phyloP scores from a whole-genome alignment of 306 rosid species.

The Fragaria ananassa region DNA sequence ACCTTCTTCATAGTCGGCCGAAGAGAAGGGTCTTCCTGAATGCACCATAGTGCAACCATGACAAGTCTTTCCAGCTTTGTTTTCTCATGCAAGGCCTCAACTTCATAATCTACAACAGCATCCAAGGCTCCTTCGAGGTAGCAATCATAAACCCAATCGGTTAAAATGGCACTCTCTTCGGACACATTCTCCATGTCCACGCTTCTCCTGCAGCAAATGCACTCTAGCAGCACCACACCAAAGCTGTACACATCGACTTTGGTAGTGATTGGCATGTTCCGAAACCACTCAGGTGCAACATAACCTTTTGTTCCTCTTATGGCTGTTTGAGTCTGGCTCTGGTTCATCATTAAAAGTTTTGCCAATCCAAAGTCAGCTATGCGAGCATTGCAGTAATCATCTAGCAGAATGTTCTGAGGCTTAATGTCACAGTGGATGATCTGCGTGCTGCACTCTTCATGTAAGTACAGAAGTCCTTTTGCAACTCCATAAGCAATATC shows the following conservation, averaged over 20 bases:
- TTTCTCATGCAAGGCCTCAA: slow-evolving; percentile 7
- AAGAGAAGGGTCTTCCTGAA: slow-evolving; percentile 28
- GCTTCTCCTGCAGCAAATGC: slow-evolving; percentile 34
- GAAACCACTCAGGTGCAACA: slow-evolving; percentile 50
- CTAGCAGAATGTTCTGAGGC: slow-evolving; percentile 50
- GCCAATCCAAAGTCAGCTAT: slow-evolving; percentile 46
- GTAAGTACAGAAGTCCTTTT: slow-evolving; percentile 34
- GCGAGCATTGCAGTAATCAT: slow-evolving; percentile 12
- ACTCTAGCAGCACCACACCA: slow-evolving; percentile 34
- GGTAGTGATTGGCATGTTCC: slow-evolving; percentile 28
- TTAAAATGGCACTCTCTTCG: slow-evolving; percentile 4
- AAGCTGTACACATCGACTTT: slow-evolving; percentile 42
- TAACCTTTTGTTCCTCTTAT: slow-evolving; percentile 50
- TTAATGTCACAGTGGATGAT: slow-evolving; percentile 50
- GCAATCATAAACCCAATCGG: slow-evolving; percentile 29
- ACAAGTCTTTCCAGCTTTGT: slow-evolving; percentile 10
- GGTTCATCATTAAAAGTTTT: slow-evolving; percentile 36
- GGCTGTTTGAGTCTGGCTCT: slow-evolving; percentile 34
- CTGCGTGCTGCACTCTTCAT: slow-evolving; percentile 40
- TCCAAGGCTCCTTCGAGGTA: background rate
- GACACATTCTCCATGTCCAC: background rate
- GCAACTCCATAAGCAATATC: slow-evolving; percentile 25
- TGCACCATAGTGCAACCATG: slow-evolving; percentile 33
- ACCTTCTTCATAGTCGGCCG: slow-evolving; percentile 36
- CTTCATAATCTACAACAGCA: slow-evolving; percentile 7